Conservation (phyloP, 371 early-diverging fungal species). For the Syncephalastrum racemosum region DNA sequence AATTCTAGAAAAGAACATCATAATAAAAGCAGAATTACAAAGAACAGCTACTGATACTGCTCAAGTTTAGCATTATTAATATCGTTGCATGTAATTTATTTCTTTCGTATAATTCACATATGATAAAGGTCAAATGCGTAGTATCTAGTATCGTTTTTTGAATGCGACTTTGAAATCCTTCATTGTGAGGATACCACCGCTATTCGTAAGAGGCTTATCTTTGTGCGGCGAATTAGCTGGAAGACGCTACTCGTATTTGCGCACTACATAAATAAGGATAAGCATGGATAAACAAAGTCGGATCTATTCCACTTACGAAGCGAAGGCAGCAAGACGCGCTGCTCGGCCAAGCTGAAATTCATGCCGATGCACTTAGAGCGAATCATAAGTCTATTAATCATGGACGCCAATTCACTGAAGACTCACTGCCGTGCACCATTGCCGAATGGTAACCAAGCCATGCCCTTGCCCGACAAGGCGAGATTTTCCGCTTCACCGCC, state of each 20-base stretch:
- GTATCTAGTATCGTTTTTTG: conserved; percentile 4
- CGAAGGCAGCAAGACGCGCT: conserved; percentile 17
- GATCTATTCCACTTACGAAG: conserved; percentile 12
- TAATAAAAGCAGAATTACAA: no score
- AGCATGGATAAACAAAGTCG: neutral
- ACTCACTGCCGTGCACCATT: conserved; percentile 40
- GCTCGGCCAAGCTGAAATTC: conserved; percentile 22
- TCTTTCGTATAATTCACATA: no score
- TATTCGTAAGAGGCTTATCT: conserved; percentile 5
- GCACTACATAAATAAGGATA: conserved; percentile 8
- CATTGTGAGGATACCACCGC: neutral
- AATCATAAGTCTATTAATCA: no score
- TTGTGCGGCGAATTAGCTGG: conserved; percentile 16
- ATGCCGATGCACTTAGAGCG: conserved; percentile 22
- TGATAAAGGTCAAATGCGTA: neutral
- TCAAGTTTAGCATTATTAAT: no score
- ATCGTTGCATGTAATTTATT: no score
- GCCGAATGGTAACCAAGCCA: conserved; percentile 43
- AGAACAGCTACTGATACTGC: no score
- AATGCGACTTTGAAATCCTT: conserved; percentile 8
- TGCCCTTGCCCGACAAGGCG: neutral
- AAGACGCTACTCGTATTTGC: conserved; percentile 22
- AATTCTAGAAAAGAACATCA: no score
- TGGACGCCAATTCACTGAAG: no score
- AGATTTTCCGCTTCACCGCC: conserved; percentile 1